Evolutionary conservation across 768 basidiomycete species (phyloP).

Genomic region (Cystobasidium onofrii): DNA sequence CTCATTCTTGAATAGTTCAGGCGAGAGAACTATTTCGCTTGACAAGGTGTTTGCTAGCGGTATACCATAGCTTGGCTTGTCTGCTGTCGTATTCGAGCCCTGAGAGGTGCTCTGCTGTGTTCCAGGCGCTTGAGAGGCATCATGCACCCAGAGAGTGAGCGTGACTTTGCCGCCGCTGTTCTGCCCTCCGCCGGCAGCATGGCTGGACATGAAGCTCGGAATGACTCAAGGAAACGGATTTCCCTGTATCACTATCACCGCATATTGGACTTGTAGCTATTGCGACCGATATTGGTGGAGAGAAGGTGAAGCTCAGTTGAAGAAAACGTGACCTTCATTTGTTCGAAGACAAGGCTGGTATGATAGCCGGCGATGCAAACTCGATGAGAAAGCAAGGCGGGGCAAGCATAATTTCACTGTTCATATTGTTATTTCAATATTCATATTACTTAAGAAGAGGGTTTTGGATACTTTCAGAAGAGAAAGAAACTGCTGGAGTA

Average conservation of each 20-base stretch:
- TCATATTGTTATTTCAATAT: not conserved
- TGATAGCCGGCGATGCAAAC: too few species aligned
- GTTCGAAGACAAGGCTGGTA: too few species aligned
- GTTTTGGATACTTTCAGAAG: not conserved
- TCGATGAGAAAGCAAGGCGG: too few species aligned
- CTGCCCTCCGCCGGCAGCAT: constrained; percentile 4
- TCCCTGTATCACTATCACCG: not conserved
- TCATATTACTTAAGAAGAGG: not conserved
- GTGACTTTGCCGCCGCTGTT: constrained; percentile 5
- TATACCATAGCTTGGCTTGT: constrained; percentile 8
- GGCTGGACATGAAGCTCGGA: not conserved
- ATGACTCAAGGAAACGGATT: not conserved
- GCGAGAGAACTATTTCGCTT: constrained; percentile 11
- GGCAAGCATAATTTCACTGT: not conserved
- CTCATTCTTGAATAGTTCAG: constrained; percentile 14
- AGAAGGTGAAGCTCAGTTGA: not conserved
- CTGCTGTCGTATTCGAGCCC: not conserved
- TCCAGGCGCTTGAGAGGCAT: constrained; percentile 8
- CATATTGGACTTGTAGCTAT: too few species aligned
- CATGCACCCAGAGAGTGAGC: constrained; percentile 27
- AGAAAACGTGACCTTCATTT: not conserved
- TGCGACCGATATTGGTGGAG: not conserved
- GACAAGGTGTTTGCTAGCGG: not conserved
- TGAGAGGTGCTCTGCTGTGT: not conserved
- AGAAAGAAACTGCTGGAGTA: not conserved